Evolutionary conservation across 148 eudicot genomes (phyloP), one percentile per base, ranked within the genome.

Genomic region (Chenopodium berlandieri): DNA sequence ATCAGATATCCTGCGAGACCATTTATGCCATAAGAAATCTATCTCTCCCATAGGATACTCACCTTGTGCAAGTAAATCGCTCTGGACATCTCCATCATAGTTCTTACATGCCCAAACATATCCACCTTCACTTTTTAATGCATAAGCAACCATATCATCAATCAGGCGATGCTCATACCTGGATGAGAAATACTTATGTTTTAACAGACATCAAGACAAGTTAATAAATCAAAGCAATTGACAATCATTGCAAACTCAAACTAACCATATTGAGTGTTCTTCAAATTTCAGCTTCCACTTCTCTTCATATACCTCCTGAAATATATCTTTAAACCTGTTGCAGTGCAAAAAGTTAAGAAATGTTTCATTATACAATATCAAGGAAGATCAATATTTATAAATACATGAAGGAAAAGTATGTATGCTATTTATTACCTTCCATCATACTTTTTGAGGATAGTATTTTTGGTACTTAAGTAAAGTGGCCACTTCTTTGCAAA

Each of bases 61-160:
- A 94, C 98, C 97, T 91, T 93, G 98, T 19, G 98, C 97, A 73
- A 95, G 88, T 82, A 95, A 90, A 89, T 95, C 98, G 89, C 98
- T 95, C 83, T 93, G 97, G 54, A 95, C 98, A 89, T 95, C 98
- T 34, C 98, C 97, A 82, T 95, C 98, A 80, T 93, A 95, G 83
- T 95, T 95, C 81, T 95, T 95, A 88, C 98, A 95, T 37, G 98
- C 98, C 98, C 98, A 93, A 72, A 95, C 98, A 90, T 93, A 95
- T 76, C 92, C 98, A 69, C 98, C 98, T 44, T 93, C 98, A 82
- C 98, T 93, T 89, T 95, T 95, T 25, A 95, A 83, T 80, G 94
- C 92, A 89, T 93, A 95, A 82, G 98, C 98, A 87, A 95, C 98
- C 98, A 95, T 95, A 85, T 93, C 98, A 80, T 93, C 98, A 81